phyloP scores from a whole-genome alignment of 495 filamentous ascomycete species.

The Penicillium nucicola region DNA sequence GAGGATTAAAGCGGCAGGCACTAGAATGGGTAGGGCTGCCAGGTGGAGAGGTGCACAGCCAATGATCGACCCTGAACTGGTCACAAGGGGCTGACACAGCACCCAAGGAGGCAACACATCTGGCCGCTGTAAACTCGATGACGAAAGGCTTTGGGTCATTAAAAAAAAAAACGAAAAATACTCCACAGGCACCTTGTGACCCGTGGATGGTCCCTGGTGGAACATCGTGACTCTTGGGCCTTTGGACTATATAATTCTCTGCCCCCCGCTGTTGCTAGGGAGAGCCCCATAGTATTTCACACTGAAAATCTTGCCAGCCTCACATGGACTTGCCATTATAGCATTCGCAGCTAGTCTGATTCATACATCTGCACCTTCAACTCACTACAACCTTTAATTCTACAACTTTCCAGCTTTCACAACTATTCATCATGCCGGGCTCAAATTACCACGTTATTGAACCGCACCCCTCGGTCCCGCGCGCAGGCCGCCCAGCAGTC shows the following conservation, averaged over 20 bases:
- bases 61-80: neutral
- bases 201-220: constrained; percentile 26
- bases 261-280: neutral
- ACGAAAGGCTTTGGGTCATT: constrained; percentile 10
- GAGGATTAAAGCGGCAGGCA: neutral
- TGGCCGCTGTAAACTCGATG: constrained; percentile 14
- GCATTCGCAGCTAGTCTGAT: constrained; percentile 14
- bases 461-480: constrained; percentile 70
- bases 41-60: neutral
- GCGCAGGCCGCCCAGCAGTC: constrained; percentile 55
- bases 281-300: neutral
- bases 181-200: constrained; percentile 22
- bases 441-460: constrained; percentile 69
- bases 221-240: neutral
- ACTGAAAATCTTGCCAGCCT: neutral
- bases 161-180: constrained; percentile 11
- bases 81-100: constrained; percentile 14
- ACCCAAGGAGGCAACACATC: neutral
- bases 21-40: neutral
- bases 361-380: neutral
- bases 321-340: constrained; percentile 24
- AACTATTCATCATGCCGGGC: constrained; percentile 25
- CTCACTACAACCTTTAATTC: constrained; percentile 7
- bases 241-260: constrained; percentile 2
- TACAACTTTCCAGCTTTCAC: constrained; percentile 11